These are phyloP conservation scores for Pseudogymnoascus sp. DNA, from an alignment of 2,329 filamentous ascomycete species.

Conservation along the genomic window DNA sequence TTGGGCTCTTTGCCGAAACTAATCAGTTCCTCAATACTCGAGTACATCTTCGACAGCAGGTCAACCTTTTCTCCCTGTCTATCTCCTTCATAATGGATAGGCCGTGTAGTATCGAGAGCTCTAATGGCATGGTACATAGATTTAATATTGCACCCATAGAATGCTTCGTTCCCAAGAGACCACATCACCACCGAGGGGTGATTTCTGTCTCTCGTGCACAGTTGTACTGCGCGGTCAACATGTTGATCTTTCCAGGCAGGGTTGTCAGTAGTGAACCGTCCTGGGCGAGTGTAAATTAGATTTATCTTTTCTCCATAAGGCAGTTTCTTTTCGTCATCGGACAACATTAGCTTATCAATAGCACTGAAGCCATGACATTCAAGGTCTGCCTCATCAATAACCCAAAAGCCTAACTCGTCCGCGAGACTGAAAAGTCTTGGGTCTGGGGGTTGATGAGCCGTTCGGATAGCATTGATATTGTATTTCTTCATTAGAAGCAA, in stretches of 20 bases:
- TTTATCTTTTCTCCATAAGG: conserved; percentile 36
- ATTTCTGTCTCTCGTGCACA: conserved; percentile 45
- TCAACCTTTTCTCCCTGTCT: not conserved
- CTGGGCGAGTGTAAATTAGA: conserved; percentile 32
- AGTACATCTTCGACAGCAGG: conserved; percentile 10
- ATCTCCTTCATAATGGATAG: conserved; percentile 12
- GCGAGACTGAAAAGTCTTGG: conserved; percentile 51
- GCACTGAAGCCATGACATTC: conserved; percentile 29
- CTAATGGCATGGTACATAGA: conserved; percentile 37
- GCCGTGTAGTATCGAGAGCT: not conserved
- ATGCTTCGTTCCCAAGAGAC: conserved; percentile 48
- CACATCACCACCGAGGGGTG: conserved; percentile 47
- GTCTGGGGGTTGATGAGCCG: conserved; percentile 59
- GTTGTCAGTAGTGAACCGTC: conserved; percentile 37
- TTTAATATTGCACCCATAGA: conserved; percentile 44
- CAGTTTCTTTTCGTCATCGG: not conserved
- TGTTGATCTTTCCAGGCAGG: conserved; percentile 24
- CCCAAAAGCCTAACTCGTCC: conserved; percentile 23
- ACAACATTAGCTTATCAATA: conserved; percentile 22
- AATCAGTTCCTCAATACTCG: not conserved
- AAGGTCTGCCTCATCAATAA: too few relatives aligned
- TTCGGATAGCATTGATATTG: conserved; percentile 64
- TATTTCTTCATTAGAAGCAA: conserved; percentile 46
- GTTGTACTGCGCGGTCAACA: conserved; percentile 31
- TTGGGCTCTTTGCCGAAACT: not conserved